Conservation (phyloP, 169 alveolate species). For the Perkinsus marinus region DNA sequence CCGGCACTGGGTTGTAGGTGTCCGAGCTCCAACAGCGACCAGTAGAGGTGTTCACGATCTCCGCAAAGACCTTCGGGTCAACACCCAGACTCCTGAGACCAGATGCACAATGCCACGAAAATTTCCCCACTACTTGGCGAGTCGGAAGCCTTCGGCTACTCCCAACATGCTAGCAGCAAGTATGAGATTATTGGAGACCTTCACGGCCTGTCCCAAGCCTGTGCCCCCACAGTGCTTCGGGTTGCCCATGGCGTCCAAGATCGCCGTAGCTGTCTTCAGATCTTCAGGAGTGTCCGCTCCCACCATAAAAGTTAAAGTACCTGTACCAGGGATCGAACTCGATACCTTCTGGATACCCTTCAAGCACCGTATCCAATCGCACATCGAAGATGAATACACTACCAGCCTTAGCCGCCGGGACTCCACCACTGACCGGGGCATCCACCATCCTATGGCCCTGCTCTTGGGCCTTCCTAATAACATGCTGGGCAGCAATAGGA, state of each 20-base stretch:
- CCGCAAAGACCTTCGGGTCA: slow-evolving; percentile 33
- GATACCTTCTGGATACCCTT: neutral
- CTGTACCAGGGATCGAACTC: neutral
- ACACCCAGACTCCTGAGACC: slow-evolving; percentile 30
- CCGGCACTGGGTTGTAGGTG: slow-evolving; percentile 47
- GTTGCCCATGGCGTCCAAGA: slow-evolving; percentile 40
- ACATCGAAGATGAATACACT: too few species aligned
- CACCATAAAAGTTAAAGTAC: slow-evolving; percentile 49
- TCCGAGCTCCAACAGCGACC: slow-evolving; percentile 45
- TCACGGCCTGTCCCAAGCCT: slow-evolving; percentile 32
- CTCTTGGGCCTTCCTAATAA: neutral
- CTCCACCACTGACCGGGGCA: slow-evolving; percentile 6
- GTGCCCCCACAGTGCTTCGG: slow-evolving; percentile 39
- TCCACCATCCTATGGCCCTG: slow-evolving; percentile 1
- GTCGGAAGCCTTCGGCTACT: slow-evolving; percentile 39
- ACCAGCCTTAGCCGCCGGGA: neutral
- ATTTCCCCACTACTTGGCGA: slow-evolving; percentile 41
- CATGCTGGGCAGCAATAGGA: neutral
- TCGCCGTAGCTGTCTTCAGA: slow-evolving; percentile 15
- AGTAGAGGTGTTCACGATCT: slow-evolving; percentile 31
- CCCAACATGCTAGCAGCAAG: slow-evolving; percentile 47
- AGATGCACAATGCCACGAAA: too few species aligned
- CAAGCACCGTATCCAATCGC: too few species aligned
- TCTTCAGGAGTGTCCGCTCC: slow-evolving; percentile 36
- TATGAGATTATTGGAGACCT: slow-evolving; percentile 46